These are phyloP conservation scores for Microcos paniculata DNA, from an alignment of 345 rosid genomes.

Conservation along the genomic window DNA sequence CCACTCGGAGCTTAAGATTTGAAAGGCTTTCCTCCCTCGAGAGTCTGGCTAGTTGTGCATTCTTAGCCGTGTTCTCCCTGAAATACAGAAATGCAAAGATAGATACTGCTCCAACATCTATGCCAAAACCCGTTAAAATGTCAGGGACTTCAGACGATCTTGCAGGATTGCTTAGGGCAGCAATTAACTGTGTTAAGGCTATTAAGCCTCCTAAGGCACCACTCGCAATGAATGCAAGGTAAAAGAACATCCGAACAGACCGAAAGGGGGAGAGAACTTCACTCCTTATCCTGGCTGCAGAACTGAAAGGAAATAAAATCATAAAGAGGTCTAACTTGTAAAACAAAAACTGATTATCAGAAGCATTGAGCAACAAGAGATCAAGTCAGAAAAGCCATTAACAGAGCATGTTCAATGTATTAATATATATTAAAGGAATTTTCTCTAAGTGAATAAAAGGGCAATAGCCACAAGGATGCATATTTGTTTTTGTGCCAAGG, in stretches of 20 bases:
- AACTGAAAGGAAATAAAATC: constrained; percentile 49
- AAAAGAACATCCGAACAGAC: constrained; percentile 92
- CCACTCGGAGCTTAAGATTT: constrained; percentile 78
- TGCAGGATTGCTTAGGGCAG: constrained; percentile 65
- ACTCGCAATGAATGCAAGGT: constrained; percentile 83
- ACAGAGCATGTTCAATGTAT: no score
- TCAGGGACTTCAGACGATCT: constrained; percentile 72
- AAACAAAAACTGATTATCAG: no score
- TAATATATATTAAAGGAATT: no score
- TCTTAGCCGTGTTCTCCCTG: constrained; percentile 73
- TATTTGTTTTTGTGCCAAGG: no score
- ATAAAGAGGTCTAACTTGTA: no score
- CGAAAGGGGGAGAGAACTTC: constrained; percentile 96
- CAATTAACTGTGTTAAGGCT: constrained; percentile 74
- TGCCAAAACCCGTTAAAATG: constrained; percentile 57
- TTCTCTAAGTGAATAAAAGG: no score
- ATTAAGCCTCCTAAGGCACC: constrained; percentile 72
- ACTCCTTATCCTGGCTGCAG: constrained; percentile 78
- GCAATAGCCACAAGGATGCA: no score
- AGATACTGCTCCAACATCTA: constrained; percentile 75
- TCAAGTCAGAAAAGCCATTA: no score
- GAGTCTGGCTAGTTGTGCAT: constrained; percentile 76
- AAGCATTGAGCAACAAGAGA: no score
- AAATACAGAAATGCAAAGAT: constrained; percentile 76
- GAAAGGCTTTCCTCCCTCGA: constrained; percentile 91